Evolutionary conservation across 2,329 filamentous ascomycete species (phyloP), one percentile per base, ranked within the genome.

Genomic region (Botrytis elliptica): DNA sequence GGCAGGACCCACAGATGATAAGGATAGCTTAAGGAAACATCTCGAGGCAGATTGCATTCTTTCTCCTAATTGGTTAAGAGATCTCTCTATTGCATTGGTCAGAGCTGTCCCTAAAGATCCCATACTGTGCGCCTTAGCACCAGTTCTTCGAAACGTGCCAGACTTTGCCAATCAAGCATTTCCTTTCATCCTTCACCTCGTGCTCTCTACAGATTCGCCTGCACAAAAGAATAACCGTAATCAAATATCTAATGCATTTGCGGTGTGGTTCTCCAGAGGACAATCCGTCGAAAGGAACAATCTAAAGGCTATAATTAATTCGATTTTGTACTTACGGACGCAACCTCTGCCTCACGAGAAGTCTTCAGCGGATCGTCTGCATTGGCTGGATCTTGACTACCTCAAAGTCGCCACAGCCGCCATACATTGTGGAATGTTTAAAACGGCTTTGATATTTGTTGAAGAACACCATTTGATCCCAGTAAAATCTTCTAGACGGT

Each of bases 371-470:
- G 93, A 97, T 77, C 89, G 96, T 73, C 86, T 91, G 68, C 86
- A 88, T 69, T 99, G 97, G 97, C 87, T 99, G 29, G 92, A 97
- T 40, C 84, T 98, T 40, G 92, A 98, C 80, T 92, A 92, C 76
- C 82, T 89, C 3, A 83, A 88, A 74, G 91, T 92, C 38, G 90
- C 94, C 1, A 84, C 86, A 40, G 92, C 94, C 55, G 95, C 95
- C 9, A 88, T 89, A 18, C 85, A 85, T 73, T 98, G 95, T 80
- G 90, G 91, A 25, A 94, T 98, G 91, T 92, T 92, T 81, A 96
- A 96, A 80, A 93, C 92, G 8, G 93, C 95, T 5, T 85, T 99
- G 1, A 83, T 98, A 12, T 92, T 98, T 78, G 88, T 92, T 7
- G 96, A 99, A 81, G 87, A 94, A 38, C 87, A 88, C 44, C 85